Base-by-base conservation (phyloP, 169 alveolate species). In the Eimeria tenella region DNA sequence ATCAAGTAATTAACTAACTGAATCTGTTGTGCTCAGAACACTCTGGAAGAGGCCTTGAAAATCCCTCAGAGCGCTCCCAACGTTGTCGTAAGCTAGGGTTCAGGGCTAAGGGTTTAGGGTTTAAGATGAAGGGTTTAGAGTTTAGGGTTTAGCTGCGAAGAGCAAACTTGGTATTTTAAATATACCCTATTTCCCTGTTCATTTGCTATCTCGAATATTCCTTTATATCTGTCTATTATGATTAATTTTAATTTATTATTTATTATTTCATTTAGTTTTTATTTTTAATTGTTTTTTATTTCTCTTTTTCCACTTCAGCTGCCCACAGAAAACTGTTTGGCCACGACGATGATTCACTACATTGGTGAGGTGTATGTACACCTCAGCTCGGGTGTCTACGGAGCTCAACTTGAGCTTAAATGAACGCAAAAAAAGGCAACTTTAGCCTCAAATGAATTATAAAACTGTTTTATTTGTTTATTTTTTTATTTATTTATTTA, bases 41-140 rank as follows among this genome's bases (percentile, higher is more conserved):
- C 94, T 13, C 63, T 89, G 87, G 94, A 89, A 63, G 94, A 89
- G 65, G 94, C 94, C 83, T 49, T 89, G 11, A 89, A 89, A n/a
- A 73, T 89, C 50, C 94, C 94, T 8, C 81, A 31, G 74, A 89
- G 94, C 65, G 81, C 81, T 7, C 83, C 87, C 25, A 60, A 88
- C 50, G 62, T 89, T 13, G 19, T 63, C 5, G 94, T 89, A n/a
- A 62, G 93, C n/a, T 56, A n/a, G n/a, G 79, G 42, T 31, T 31
- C 2, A 31, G 42, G 42, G 42, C 2, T 31, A 1, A 31, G 42
- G 42, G 42, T 31, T 31, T 31, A 31, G 42, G 42, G 42, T 31
- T 31, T 31, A 31, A 31, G 42, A 31, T 2, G 42, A 31, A 31
- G 42, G 42, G 42, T 31, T 31, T 31, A 31, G 42, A 2, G 42